Evolutionary conservation across 176 grass and related monocot genomes (phyloP).

Genomic region (Ensete glaucum): DNA sequence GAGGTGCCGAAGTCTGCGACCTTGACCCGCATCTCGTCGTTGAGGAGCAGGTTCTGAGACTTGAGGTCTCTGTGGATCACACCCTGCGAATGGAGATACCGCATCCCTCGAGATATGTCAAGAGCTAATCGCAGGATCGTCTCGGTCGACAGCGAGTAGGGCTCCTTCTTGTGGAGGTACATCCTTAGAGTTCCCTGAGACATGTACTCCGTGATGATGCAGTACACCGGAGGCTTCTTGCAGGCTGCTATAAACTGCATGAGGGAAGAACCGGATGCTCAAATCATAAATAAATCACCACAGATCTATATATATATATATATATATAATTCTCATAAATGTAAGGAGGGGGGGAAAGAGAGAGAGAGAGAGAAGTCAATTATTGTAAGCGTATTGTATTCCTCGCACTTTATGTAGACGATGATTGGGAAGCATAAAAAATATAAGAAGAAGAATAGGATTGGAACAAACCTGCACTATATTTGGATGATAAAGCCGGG

Average conservation of each 20-base stretch:
- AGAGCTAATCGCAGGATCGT: constrained; percentile 80
- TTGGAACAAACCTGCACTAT: constrained; percentile 53
- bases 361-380: neutral
- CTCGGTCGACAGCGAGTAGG: constrained; percentile 81
- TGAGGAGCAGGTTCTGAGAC: constrained; percentile 92
- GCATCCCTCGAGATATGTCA: constrained; percentile 90
- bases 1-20: constrained; percentile 95
- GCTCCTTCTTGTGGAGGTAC: constrained; percentile 99
- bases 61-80: constrained; percentile 97
- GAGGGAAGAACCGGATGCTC: neutral
- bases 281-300: neutral
- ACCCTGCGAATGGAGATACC: constrained; percentile 91
- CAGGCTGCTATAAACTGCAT: constrained; percentile 85
- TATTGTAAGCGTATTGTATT: neutral
- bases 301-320: neutral
- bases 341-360: neutral
- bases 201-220: constrained; percentile 99
- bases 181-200: constrained; percentile 96
- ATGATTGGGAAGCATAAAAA: neutral
- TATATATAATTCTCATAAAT: neutral
- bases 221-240: constrained; percentile 98
- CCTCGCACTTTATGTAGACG: neutral
- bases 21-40: constrained; percentile 98
- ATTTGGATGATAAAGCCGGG: constrained; percentile 87
- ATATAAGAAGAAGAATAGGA: neutral